Evolutionary conservation across 73 alveolate genomes (phyloP).

Genomic region (Tetrahymena thermophila): DNA sequence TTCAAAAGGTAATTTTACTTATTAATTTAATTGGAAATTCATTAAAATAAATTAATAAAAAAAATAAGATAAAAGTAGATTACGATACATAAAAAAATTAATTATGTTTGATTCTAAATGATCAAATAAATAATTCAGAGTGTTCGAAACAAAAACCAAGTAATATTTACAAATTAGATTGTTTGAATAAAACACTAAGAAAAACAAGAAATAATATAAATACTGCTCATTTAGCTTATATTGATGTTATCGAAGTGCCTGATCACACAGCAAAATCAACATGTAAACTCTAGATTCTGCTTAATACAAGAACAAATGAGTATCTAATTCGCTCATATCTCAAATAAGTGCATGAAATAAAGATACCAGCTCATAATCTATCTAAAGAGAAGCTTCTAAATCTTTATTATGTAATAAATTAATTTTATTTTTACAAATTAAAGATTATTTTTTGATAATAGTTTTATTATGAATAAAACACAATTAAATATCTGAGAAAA

Average conservation of each 20-base stretch:
- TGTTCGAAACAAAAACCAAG: neutral
- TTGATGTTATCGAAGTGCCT: neutral
- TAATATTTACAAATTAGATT: neutral
- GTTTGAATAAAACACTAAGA: neutral
- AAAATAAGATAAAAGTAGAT: neutral
- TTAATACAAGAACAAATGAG: neutral
- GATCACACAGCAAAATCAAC: neutral
- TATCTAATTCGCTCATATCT: neutral
- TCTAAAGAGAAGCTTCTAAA: neutral
- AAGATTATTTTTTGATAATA: neutral
- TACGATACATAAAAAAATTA: neutral
- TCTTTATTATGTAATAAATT: neutral
- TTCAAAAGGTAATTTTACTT: neutral
- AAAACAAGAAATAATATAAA: neutral
- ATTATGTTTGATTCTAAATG: neutral
- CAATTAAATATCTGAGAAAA: neutral
- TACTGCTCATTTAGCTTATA: neutral
- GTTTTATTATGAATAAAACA: neutral
- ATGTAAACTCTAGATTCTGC: neutral
- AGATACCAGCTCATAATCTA: neutral
- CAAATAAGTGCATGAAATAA: neutral
- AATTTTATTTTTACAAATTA: neutral
- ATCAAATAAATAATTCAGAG: neutral
- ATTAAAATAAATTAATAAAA: neutral
- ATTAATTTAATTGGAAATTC: neutral